Conservation (phyloP, 306 rosid genomes). For the Rosa multiflora region DNA sequence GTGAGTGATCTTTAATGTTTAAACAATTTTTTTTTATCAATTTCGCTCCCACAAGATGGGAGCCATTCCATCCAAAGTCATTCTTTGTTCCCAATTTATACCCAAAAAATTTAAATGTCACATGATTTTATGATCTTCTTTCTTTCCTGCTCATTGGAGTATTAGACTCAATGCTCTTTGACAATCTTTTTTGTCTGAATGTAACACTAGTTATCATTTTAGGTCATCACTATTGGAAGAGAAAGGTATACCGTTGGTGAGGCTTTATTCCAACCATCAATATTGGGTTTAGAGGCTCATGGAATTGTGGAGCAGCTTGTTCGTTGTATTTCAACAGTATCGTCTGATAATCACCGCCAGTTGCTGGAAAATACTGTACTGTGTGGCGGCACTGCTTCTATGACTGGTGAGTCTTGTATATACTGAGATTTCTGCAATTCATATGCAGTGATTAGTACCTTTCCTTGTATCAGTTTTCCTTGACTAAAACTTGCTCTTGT, state of each 20-base stretch:
- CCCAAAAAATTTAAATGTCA: neutral
- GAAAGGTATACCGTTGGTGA: conserved; percentile 91
- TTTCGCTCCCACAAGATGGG: neutral
- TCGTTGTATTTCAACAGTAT: conserved; percentile 79
- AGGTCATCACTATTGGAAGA: conserved; percentile 86
- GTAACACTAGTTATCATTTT: conserved; percentile 27
- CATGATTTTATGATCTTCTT: neutral
- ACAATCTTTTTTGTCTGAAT: conserved; percentile 6
- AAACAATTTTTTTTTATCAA: too few species aligned
- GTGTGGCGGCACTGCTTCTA: conserved; percentile 86
- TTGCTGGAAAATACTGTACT: conserved; percentile 89
- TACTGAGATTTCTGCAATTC: neutral
- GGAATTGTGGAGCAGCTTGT: conserved; percentile 99
- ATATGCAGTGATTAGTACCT: conserved; percentile 5
- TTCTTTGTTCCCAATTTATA: too few species aligned
- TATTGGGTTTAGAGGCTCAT: conserved; percentile 86
- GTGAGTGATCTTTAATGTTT: too few species aligned
- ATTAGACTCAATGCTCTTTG: neutral
- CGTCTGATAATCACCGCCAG: conserved; percentile 91
- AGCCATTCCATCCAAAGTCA: neutral
- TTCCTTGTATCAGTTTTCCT: neutral
- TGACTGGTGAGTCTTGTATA: conserved; percentile 54
- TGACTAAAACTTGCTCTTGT: neutral
- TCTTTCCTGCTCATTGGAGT: neutral
- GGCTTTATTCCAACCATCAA: conserved; percentile 89